phyloP scores from a whole-genome alignment of 176 grass and related monocot species.

The Themeda triandra region DNA sequence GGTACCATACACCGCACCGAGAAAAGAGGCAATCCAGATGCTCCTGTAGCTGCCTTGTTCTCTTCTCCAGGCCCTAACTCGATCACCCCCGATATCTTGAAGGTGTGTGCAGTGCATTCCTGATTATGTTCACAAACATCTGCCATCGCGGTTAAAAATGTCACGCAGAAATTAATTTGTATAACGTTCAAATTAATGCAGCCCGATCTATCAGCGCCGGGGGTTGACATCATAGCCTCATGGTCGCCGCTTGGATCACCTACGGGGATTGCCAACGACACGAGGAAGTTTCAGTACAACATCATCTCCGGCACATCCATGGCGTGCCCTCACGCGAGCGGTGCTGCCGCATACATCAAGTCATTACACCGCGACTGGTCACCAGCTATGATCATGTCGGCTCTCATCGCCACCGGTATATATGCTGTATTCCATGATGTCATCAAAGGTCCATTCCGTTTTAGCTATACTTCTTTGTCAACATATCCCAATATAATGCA shows the following conservation, averaged over 20 bases:
- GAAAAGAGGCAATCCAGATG: not conserved
- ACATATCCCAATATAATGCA: not conserved
- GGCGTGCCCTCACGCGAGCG: not conserved
- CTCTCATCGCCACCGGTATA: slow-evolving; percentile 50
- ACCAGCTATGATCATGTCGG: slow-evolving; percentile 53
- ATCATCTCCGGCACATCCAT: slow-evolving; percentile 24
- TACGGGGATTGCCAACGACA: not conserved
- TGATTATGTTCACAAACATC: not conserved
- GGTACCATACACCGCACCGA: slow-evolving; percentile 32
- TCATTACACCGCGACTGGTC: slow-evolving; percentile 55
- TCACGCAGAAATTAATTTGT: no score
- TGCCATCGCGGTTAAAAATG: not conserved
- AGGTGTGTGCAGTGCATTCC: slow-evolving; percentile 16
- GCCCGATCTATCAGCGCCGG: slow-evolving; percentile 36
- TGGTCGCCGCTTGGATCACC: slow-evolving; percentile 6
- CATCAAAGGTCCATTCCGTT: not conserved
- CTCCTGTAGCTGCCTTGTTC: slow-evolving; percentile 29
- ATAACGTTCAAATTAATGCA: not conserved
- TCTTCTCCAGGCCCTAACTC: slow-evolving; percentile 53
- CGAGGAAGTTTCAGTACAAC: slow-evolving; percentile 20
- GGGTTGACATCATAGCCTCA: slow-evolving; percentile 44
- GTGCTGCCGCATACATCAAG: slow-evolving; percentile 26
- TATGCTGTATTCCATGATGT: not conserved
- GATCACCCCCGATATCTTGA: slow-evolving; percentile 41
- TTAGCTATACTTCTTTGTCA: no score